Evolutionary conservation across 768 basidiomycete species (phyloP).

Genomic region (Kwoniella bestiolae): DNA sequence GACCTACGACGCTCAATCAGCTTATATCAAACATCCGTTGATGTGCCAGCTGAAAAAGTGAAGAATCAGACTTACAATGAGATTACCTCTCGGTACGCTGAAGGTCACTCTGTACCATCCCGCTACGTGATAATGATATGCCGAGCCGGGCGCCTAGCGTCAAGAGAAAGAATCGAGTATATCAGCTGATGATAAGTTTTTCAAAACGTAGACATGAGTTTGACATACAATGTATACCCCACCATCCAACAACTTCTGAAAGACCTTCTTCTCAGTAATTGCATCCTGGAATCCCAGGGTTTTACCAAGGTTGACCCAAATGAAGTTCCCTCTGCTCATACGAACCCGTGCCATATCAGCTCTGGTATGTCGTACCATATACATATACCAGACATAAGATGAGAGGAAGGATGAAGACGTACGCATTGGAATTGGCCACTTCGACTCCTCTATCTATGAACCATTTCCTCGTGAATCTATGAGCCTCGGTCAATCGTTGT

Average conservation of each 20-base stretch:
- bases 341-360: too few relatives aligned
- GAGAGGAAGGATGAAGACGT: constrained; percentile 5
- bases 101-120: constrained; percentile 54
- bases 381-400: neutral
- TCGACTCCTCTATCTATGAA: constrained; percentile 46
- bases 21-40: too few relatives aligned
- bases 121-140: constrained; percentile 44
- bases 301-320: constrained; percentile 53
- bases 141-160: constrained; percentile 49
- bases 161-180: neutral
- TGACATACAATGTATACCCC: constrained; percentile 54
- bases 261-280: constrained; percentile 48
- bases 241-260: constrained; percentile 50
- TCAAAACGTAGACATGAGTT: neutral
- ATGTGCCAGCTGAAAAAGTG: too few relatives aligned
- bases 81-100: constrained; percentile 44
- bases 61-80: constrained; percentile 29
- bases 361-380: neutral
- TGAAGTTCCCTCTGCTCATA: constrained; percentile 51
- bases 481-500: constrained; percentile 41
- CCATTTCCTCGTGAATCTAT: constrained; percentile 45
- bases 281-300: constrained; percentile 41
- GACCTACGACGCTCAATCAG: constrained; percentile 37
- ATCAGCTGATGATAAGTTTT: neutral
- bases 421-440: constrained; percentile 50